These are phyloP conservation scores for Eleusine indica DNA, from an alignment of 176 grass and related monocot genomes.

Conservation along the genomic window DNA sequence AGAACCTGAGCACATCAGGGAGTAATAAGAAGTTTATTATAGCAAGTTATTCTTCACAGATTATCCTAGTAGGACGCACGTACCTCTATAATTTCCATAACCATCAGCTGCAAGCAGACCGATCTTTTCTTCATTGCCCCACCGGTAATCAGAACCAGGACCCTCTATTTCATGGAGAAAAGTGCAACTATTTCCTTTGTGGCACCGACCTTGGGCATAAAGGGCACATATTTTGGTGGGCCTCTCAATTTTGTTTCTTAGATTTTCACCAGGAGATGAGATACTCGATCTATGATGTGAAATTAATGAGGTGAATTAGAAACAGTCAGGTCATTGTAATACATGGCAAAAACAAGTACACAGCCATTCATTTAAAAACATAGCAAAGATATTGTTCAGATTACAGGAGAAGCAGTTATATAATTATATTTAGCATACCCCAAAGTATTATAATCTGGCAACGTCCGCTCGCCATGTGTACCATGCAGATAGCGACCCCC, in stretches of 20 bases:
- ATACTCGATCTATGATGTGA: slow-evolving; percentile 46
- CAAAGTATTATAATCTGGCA: slow-evolving; percentile 30
- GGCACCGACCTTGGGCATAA: slow-evolving; percentile 53
- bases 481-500: slow-evolving; percentile 22
- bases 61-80: slow-evolving; percentile 27
- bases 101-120: slow-evolving; percentile 30
- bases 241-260: slow-evolving; percentile 30
- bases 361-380: slow-evolving; percentile 2
- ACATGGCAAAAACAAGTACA: not conserved
- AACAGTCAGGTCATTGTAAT: slow-evolving; percentile 3
- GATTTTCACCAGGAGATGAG: slow-evolving; percentile 47
- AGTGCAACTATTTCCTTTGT: slow-evolving; percentile 54
- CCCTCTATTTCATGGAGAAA: slow-evolving; percentile 57
- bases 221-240: slow-evolving; percentile 48
- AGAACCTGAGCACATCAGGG: slow-evolving; percentile 48
- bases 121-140: slow-evolving; percentile 38
- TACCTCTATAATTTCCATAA: slow-evolving; percentile 51
- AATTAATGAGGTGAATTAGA: slow-evolving; percentile 32
- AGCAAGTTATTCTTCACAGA: slow-evolving; percentile 25
- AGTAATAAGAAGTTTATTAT: slow-evolving; percentile 41
- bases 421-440: slow-evolving; percentile 38
- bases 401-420: slow-evolving; percentile 4
- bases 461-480: not conserved
- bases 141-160: slow-evolving; percentile 30
- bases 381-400: not conserved